Evolutionary conservation across 2,329 filamentous ascomycete species (phyloP), one percentile per base, ranked within the genome.

Genomic region (Pyrenochaeta sp.): DNA sequence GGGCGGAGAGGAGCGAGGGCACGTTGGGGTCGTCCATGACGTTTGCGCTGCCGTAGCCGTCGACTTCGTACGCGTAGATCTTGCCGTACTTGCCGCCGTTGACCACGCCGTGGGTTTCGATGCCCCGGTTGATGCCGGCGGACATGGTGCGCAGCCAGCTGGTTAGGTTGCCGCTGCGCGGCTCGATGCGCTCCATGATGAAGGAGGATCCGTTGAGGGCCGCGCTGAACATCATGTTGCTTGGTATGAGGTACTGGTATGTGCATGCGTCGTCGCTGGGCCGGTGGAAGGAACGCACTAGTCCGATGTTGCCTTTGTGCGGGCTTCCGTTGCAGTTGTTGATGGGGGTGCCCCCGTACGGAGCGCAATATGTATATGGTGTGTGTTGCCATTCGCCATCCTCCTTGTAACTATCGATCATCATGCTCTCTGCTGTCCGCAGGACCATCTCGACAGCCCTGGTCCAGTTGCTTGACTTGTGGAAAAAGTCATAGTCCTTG

Each of bases 11-110:
- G 1, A 89, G 74, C 11, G 81, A 85, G 0, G 86, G 86, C 28
- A 89, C 79, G 51, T 89, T 89, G 7, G 86, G 84, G 42, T 89
- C 86, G 59, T 89, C 86, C 85, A 88, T 88, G 13, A 85, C 71
- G 52, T 83, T 86, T 31, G 69, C 62, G 9, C 53, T 56, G 26
- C 70, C 69, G 53, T 74, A 77, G 10, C 75, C 75, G 48, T 79
- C 76, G 30, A 79, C 65, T 54, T 79, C 77, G 53, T 72, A 79
- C 7, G 76, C 76, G 56, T 73, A 79, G 23, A 79, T 64, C 7
- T 49, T 51, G 30, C 74, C 73, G 39, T 68, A 60, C 1, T 51
- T 56, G 1, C 64, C 43, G 6, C 67, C 63, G 6, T 54, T 35
- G 3, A 76, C 64, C 9, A 77, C 67, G 30, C 64, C 77, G 47